Conservation (phyloP, 1,139 yeast species). For the Nakaseomyces sp. region DNA sequence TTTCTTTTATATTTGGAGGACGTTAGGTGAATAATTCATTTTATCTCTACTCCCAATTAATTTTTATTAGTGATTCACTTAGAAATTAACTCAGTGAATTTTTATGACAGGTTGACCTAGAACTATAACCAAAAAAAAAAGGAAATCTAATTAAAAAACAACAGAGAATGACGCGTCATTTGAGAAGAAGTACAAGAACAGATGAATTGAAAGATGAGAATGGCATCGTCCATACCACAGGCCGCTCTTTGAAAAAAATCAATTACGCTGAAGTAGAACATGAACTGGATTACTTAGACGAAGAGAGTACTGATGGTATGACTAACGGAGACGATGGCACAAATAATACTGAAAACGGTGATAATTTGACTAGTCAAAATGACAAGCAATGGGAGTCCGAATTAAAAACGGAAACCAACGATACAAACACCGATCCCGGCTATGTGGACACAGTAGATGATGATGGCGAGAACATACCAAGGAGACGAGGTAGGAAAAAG, state of each 20-base stretch:
- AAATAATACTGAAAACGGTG: conserved; percentile 11
- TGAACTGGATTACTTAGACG: conserved; percentile 28
- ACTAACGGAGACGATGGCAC: conserved; percentile 20
- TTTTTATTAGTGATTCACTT: too few relatives aligned
- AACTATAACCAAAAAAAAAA: too few relatives aligned
- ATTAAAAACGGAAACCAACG: too few relatives aligned
- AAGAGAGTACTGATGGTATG: conserved; percentile 13
- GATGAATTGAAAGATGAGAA: conserved; percentile 24
- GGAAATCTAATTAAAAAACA: background rate
- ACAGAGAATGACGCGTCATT: conserved; percentile 21
- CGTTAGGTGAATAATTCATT: too few relatives aligned
- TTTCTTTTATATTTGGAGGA: too few relatives aligned
- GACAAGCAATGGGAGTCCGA: conserved; percentile 12
- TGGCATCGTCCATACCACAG: conserved; percentile 27
- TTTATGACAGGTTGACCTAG: too few relatives aligned
- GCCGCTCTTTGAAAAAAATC: conserved; percentile 27
- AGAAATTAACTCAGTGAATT: too few relatives aligned
- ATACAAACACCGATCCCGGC: too few relatives aligned
- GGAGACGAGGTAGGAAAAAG: conserved; percentile 21
- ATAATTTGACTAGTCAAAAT: conserved; percentile 6
- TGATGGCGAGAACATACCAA: conserved; percentile 20
- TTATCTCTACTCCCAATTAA: too few relatives aligned
- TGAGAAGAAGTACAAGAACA: conserved; percentile 14
- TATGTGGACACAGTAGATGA: conserved; percentile 18
- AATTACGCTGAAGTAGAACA: conserved; percentile 32